Evolutionary conservation across 129 eudicot genomes (phyloP).

Genomic region (Centaurea solstitialis): DNA sequence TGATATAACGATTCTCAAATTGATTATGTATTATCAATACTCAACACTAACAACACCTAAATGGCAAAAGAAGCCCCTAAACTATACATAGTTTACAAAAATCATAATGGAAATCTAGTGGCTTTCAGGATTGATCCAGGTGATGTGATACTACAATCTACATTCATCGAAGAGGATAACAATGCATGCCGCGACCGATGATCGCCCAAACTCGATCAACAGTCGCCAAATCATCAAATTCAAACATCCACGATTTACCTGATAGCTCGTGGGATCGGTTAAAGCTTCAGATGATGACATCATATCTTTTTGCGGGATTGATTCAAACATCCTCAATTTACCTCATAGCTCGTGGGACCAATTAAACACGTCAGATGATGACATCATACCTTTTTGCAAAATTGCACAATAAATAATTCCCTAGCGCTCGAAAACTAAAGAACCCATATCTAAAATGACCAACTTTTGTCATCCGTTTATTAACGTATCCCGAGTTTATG

Average conservation of each 20-base stretch:
- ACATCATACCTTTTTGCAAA: not conserved
- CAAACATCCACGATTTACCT: not conserved
- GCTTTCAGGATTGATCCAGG: not conserved
- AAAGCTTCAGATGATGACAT: not conserved
- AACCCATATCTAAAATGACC: not conserved
- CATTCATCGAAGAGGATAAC: not conserved
- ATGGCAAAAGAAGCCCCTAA: not conserved
- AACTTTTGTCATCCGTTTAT: not conserved
- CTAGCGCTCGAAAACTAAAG: not conserved
- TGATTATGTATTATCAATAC: not conserved
- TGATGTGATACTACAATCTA: not conserved
- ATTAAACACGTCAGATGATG: not conserved
- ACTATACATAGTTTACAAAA: not conserved
- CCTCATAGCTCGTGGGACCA: not conserved
- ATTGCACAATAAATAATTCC: not conserved
- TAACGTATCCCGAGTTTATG: not conserved
- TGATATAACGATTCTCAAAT: too few relatives aligned
- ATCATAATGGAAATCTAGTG: not conserved
- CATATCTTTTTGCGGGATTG: not conserved
- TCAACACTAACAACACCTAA: not conserved
- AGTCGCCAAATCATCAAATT: not conserved
- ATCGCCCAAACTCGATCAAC: not conserved
- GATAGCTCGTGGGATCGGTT: not conserved
- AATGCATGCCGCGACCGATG: not conserved
- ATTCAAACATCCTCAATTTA: not conserved